phyloP scores from a whole-genome alignment of 192 early-diverging fungal genomes.

The Gorgonomyces haynaldii region DNA sequence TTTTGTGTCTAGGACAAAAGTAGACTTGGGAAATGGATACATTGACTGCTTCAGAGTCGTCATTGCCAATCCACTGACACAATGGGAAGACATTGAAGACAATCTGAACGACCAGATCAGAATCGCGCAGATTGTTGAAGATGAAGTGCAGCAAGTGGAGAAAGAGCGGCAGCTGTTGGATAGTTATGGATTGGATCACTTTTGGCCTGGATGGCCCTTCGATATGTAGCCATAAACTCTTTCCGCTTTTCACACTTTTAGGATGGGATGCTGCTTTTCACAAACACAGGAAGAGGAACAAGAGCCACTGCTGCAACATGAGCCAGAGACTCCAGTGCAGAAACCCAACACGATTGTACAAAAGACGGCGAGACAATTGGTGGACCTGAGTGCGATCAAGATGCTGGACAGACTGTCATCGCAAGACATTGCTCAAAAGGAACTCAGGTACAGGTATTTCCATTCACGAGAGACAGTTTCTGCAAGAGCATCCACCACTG shows the following conservation, averaged over 20 bases:
- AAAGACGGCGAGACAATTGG: not conserved
- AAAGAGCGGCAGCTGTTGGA: slow-evolving; percentile 4
- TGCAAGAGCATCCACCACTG: too few relatives aligned
- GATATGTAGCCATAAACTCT: slow-evolving; percentile 24
- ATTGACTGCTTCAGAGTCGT: slow-evolving; percentile 43
- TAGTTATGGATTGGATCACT: not conserved
- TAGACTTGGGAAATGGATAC: slow-evolving; percentile 12
- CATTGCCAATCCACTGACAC: slow-evolving; percentile 42
- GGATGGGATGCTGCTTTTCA: not conserved
- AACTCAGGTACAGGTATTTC: not conserved
- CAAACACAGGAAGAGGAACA: not conserved
- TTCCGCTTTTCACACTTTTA: too few relatives aligned
- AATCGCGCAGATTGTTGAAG: slow-evolving; percentile 26
- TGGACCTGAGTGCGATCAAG: not conserved
- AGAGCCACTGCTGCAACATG: not conserved
- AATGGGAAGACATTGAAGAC: slow-evolving; percentile 38
- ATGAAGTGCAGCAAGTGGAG: slow-evolving; percentile 10
- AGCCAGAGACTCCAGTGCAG: not conserved
- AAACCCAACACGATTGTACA: not conserved
- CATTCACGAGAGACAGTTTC: too few relatives aligned
- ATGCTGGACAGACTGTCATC: not conserved
- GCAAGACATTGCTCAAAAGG: not conserved
- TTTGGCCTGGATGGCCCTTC: slow-evolving; percentile 39
- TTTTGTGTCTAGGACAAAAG: slow-evolving; percentile 35
- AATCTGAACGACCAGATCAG: slow-evolving; percentile 25